Base-by-base conservation (phyloP, 176 grass and related monocot genomes). In the Triticum dicoccoides region DNA sequence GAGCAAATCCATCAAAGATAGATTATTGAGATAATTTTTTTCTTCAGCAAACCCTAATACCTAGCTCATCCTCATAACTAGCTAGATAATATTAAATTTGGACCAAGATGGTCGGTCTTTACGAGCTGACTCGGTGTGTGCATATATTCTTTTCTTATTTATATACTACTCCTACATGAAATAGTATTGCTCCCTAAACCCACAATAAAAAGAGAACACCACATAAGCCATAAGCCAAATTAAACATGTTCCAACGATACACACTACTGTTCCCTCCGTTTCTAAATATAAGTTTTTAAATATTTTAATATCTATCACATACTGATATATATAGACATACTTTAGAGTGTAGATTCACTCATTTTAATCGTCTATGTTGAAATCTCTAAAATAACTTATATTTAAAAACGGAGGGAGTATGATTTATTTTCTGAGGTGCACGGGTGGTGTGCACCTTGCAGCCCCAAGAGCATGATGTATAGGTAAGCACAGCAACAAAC, bases 401-500 rank as follows among this genome's bases (percentile, higher is more conserved):
- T 32, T 32, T 32, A 32, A 32, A 3, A 32, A 32, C 32, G 32
- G 3, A 32, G 32, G 3, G 32, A 32, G 32, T 32, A 32, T 10
- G 18, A 21, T 21, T 29, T 65, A 1, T 27, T 44, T 65, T 80
- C 8, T 15, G 2, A 21, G 34, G 82, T 42, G 35, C 42, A 66
- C 17, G 2, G 0, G 5, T 2, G 1, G 82, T 45, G 83, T 90
- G 70, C 63, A 13, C 38, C 21, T 77, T 69, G 78, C 83, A 47
- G 7, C 11, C 34, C 14, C 5, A 42, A 12, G 11, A 82, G 45
- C 54, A 29, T 74, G 41, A 84, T 21, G 59, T 15, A 79, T 77
- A 65, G 61, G 13, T 9, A 73, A 73, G 34, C 59, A 20, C 58
- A 61, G 59, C 61, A 76, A 77, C 69, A 77, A 89, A 77, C 78